Base-by-base conservation (phyloP, 2,329 filamentous ascomycete species). In the Polychaeton citri region DNA sequence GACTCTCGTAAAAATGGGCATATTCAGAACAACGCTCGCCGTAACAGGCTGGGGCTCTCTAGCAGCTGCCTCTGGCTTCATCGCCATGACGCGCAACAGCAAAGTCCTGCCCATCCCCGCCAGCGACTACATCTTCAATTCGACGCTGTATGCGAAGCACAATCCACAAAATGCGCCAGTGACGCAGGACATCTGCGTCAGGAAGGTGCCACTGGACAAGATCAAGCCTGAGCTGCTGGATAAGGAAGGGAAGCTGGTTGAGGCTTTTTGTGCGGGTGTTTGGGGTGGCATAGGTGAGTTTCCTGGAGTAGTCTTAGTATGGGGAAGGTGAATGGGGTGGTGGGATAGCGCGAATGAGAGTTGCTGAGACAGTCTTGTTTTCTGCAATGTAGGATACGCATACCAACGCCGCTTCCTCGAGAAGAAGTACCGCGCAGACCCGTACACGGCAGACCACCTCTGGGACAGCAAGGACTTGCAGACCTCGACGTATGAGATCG, bases 241-340 rank as follows among this genome's bases (percentile, higher is more conserved):
- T 49, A 68, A 72, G 44, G 73, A 71, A 50, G 66, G 68, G 20
- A 66, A 74, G 44, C 61, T 82, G 33, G 69, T 71, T 1, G 65
- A 79, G 46, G 73, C 72, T 44, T 81, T 81, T 51, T 80, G 75
- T 51, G 72, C 73, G 9, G 76, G 76, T 31, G 60, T 81, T 33
- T 84, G 73, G 78, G 69, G 71, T 43, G 76, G 74, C 38, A 66
- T 67, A 53, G 77, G 78, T 81, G 56, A 42, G 68, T 59, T 7
- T 5, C 26, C 21, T 32, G 15, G 19, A 16, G 21, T 12, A 20
- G 12, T 36, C 17, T 19, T 36, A 12, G 35, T 5, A 19, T 21
- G 3, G 12, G 5, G 6, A 32, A 32, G 16, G 13, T 18, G 18
- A 20, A 17, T 8, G 19, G 19, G 34, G 20, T 31, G n/a, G 16